Evolutionary conservation across 148 eudicot species (phyloP), one percentile per base, ranked within the genome.

Genomic region (Rhododendron henanense): DNA sequence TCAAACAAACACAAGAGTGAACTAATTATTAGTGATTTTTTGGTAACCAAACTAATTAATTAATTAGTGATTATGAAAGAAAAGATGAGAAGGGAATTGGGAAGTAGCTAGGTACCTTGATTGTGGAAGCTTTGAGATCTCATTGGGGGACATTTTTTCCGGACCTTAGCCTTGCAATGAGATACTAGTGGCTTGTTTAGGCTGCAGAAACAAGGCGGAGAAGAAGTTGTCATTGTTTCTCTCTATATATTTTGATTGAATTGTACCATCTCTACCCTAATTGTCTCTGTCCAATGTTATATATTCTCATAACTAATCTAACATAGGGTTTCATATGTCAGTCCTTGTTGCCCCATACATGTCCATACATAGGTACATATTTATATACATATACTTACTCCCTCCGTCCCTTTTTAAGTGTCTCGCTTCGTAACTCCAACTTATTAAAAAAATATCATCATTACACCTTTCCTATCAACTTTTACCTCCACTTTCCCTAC

Each of bases 41-140:
- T 9, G 50, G 50, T 47, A 47, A 41, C 10, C 50, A 47, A 47
- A 47, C 9, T 9, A 47, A 9, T 35, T 35, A 35, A 41, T 6
- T 19, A 35, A 41, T 6, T 19, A 59, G 65, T 63, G 10, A 23
- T n/a, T 55, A 15, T 16, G 61, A 16, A 55, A 69, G 37, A 13
- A 71, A 71, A 71, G 39, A 31, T n/a, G 45, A 41, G 6, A 13
- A 71, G 0, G 25, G 23, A 16, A 79, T 6, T 25, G 50, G 33
- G 28, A 25, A 33, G 28, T 5, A 35, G 37, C 37, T 35, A 41
- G 4, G 50, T 48, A 79, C 82, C 82, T 79, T 79, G 59, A 48
- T 79, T 16, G 50, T 48, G 59, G 59, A 79, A 79, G 59, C 82
- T 47, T 48, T 79, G 82, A 5, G 82, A 79, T 79, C 82, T 79